Percentiles rank a stretch among this genome's conserved stretches.
Conservation (phyloP, 176 grass and related monocot genomes). For the Carex myosuroides region DNA sequence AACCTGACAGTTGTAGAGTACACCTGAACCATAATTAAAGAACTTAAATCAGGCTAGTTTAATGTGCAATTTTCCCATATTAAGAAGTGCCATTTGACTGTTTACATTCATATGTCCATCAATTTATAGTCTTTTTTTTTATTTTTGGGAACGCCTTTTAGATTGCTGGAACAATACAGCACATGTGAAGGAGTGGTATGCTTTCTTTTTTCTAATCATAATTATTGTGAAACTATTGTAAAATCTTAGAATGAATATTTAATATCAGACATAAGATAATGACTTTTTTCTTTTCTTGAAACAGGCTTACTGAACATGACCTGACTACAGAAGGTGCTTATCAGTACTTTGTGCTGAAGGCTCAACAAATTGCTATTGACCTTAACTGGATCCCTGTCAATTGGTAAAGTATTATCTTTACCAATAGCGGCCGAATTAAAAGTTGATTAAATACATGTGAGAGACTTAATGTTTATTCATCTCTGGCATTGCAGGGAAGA, state of each 20-base stretch:
- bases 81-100: background rate
- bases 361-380: slow-evolving; percentile 66
- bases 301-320: slow-evolving; percentile 67
- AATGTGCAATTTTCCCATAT: background rate
- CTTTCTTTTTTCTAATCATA: background rate
- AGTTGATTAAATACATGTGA: background rate
- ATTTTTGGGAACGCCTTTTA: slow-evolving; percentile 21
- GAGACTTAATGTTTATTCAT: slow-evolving; percentile 8
- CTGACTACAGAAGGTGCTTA: slow-evolving; percentile 93
- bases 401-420: slow-evolving; percentile 37
- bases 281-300: slow-evolving; percentile 1
- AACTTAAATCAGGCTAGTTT: background rate
- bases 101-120: background rate
- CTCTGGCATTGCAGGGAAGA: slow-evolving; percentile 60
- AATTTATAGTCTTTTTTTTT: background rate
- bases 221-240: background rate
- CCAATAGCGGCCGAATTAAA: background rate
- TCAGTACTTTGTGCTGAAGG: slow-evolving; percentile 89
- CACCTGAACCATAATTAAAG: background rate
- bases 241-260: background rate
- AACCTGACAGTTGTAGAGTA: background rate
- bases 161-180: slow-evolving; percentile 84
- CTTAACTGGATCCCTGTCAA: slow-evolving; percentile 87
- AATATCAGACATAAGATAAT: background rate
- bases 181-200: slow-evolving; percentile 91